These are phyloP conservation scores for Myxozyma monticola DNA, from an alignment of 805 yeast species.

Conservation along the genomic window DNA sequence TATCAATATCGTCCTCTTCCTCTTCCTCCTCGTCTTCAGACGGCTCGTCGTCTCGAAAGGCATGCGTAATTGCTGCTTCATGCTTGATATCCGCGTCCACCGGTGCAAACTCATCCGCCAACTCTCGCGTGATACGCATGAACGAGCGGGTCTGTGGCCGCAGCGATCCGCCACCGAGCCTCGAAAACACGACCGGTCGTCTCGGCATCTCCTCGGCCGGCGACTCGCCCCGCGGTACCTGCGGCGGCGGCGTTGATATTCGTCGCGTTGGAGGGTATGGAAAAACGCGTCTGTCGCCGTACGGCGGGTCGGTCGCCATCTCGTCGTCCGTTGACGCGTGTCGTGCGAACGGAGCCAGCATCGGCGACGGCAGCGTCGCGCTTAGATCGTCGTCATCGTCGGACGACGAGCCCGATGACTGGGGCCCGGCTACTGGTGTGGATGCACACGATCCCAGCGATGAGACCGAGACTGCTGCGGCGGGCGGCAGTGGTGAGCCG, in stretches of 20 bases:
- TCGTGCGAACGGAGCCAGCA: background rate
- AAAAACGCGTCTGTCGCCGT: no score
- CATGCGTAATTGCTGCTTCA: conserved; percentile 32
- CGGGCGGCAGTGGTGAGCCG: background rate
- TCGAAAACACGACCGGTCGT: conserved; percentile 24
- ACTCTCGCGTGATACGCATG: conserved; percentile 29
- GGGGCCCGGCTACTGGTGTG: background rate
- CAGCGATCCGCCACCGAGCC: conserved; percentile 25
- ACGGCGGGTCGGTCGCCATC: conserved; percentile 4
- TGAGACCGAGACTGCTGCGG: conserved; percentile 1
- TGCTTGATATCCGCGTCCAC: conserved; percentile 31
- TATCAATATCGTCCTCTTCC: conserved; percentile 17
- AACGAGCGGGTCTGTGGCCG: conserved; percentile 28
- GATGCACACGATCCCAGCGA: conserved; percentile 9
- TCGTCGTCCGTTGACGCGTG: background rate
- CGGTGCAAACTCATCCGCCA: conserved; percentile 31
- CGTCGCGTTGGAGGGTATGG: no score
- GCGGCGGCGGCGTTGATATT: background rate
- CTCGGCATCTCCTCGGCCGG: conserved; percentile 23
- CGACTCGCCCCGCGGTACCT: no score
- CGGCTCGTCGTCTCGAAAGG: conserved; percentile 22
- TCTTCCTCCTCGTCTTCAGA: conserved; percentile 23
- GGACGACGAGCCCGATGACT: conserved; percentile 5
- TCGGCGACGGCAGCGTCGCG: background rate
- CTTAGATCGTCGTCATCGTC: conserved; percentile 6